These are phyloP conservation scores for Senna siamea DNA, from an alignment of 306 rosid species.

Conservation along the genomic window DNA sequence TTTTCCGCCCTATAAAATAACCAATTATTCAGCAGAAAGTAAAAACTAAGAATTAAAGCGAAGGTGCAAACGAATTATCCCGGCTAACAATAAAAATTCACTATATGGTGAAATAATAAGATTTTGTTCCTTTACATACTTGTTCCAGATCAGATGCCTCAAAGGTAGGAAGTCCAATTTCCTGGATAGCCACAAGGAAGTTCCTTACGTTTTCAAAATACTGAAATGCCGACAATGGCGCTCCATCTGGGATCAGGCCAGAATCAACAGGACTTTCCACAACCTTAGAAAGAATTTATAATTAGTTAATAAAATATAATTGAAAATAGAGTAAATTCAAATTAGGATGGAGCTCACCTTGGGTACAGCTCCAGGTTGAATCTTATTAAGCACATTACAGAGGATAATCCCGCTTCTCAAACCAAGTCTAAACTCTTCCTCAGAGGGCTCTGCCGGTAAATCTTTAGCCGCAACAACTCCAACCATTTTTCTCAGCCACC, in stretches of 20 bases:
- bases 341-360: constrained; percentile 58
- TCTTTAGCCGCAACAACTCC: constrained; percentile 98
- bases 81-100: constrained; percentile 14
- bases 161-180: constrained; percentile 83
- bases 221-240: constrained; percentile 87
- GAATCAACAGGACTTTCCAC: constrained; percentile 93
- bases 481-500: constrained; percentile 92
- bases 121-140: constrained; percentile 55
- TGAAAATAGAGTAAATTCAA: background rate
- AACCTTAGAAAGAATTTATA: constrained; percentile 57
- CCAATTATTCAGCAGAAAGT: constrained; percentile 16
- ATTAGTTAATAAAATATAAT: background rate
- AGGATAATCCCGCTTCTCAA: constrained; percentile 93
- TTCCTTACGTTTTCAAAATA: constrained; percentile 96
- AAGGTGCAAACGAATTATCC: constrained; percentile 23
- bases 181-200: constrained; percentile 80
- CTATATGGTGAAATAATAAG: background rate
- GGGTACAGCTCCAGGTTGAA: constrained; percentile 82
- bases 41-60: constrained; percentile 3
- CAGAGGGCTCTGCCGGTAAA: constrained; percentile 95
- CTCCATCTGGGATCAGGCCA: constrained; percentile 80
- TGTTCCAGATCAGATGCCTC: constrained; percentile 98
- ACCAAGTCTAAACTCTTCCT: constrained; percentile 96
- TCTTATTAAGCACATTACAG: constrained; percentile 83
- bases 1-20: constrained; percentile 77